Evolutionary conservation across 768 basidiomycete species (phyloP), one percentile per base, ranked within the genome.

Genomic region (Kwoniella mangroviensis): DNA sequence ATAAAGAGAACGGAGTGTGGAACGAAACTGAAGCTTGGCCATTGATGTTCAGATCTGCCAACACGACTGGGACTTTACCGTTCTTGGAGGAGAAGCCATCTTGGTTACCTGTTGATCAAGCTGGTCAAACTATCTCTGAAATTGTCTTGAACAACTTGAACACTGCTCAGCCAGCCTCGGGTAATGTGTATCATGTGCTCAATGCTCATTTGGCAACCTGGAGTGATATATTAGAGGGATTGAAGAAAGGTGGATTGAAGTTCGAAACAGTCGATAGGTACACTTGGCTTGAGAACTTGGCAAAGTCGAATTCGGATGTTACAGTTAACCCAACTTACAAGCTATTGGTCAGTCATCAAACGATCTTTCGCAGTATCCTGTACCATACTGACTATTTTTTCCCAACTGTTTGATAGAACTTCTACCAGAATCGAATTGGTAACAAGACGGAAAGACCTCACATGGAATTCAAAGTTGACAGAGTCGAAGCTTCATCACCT

Each of bases 31-130:
- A 84, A 85, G 82, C 78, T 67, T 78, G 81, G 79, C 83, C 85
- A 1, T 76, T 87, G 49, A 85, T 86, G 84, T 84, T 86, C 83
- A 83, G 86, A 79, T 81, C 85, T 2, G 84, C 84, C 22, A 81
- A 86, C 45, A 84, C 83, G 0, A 63, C 80, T 19, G 69, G 75
- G 11, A 75, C 79, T 1, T 73, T 84, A 3, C 84, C 84, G 0
- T 70, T 74, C 15, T 75, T 84, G 11, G 73, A 82, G 26, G 83
- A 84, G 83, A 75, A 82, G 34, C 84, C 84, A 4, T 84, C 86
- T 0, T 88, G 87, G 87, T 82, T 89, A 1, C 87, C 88, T 0
- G 87, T 88, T 61, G 85, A 89, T 80, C 84, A 82, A 62, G 87
- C 88, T 0, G 88, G 85, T 9, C 81, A 81, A 42, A 84, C 84